These are phyloP conservation scores for Mycena olivaceomarginata DNA, from an alignment of 768 basidiomycete genomes.

Conservation along the genomic window DNA sequence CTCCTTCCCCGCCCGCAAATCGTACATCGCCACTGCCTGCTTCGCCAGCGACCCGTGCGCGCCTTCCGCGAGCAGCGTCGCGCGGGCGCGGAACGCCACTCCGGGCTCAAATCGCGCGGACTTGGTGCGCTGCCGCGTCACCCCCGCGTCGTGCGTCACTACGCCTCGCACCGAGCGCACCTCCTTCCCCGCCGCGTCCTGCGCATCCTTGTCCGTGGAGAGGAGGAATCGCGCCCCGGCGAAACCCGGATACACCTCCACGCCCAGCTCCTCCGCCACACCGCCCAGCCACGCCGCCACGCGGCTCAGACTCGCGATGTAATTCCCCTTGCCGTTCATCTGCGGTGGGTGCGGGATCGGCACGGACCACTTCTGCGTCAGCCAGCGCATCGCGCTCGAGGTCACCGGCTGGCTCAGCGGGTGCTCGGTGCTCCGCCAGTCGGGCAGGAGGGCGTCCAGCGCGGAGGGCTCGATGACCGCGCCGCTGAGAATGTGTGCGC, in stretches of 20 bases:
- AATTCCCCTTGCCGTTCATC: constrained; percentile 96
- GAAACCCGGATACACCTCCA: constrained; percentile 98
- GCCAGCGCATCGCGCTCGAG: constrained; percentile 86
- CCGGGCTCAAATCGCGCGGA: constrained; percentile 92
- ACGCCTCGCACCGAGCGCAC: constrained; percentile 84
- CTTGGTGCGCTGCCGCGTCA: constrained; percentile 88
- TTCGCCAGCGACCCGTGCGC: constrained; percentile 96
- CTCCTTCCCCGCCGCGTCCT: constrained; percentile 61
- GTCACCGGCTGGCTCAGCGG: constrained; percentile 90
- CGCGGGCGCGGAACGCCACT: constrained; percentile 95
- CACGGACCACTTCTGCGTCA: constrained; percentile 81
- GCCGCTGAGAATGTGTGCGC: constrained; percentile 96
- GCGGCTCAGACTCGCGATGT: constrained; percentile 91
- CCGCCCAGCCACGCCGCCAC: constrained; percentile 93
- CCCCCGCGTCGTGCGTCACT: constrained; percentile 94
- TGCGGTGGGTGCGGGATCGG: constrained; percentile 98
- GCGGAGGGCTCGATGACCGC: constrained; percentile 96
- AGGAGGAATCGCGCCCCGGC: constrained; percentile 92
- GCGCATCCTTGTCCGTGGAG: constrained; percentile 68
- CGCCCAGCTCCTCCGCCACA: constrained; percentile 90
- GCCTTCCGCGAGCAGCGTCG: constrained; percentile 95
- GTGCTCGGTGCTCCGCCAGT: constrained; percentile 82
- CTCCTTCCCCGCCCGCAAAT: constrained; percentile 80
- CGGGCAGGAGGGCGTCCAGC: constrained; percentile 91
- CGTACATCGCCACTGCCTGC: constrained; percentile 82